A percentile compares a stretch with the other conserved stretches of the same genome.
Evolutionary conservation across 139 green algal species (phyloP).

Genomic region (Ettlia oleoabundans): DNA sequence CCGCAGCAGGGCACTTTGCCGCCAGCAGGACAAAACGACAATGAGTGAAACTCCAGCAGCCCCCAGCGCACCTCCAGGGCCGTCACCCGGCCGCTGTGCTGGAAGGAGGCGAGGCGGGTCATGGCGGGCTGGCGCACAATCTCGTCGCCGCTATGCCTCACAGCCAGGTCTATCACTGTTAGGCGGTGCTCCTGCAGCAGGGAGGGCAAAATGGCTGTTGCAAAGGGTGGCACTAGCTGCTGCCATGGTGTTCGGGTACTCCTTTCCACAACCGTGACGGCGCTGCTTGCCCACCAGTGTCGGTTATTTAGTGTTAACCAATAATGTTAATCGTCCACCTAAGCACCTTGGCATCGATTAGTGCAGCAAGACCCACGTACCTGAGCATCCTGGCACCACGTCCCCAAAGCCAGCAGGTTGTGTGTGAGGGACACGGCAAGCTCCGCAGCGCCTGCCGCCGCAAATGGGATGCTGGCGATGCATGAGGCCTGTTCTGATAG

Average conservation of each 20-base stretch:
- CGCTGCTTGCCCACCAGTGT: background rate
- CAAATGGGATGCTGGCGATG: constrained; percentile 1
- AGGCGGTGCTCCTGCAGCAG: constrained; percentile 28
- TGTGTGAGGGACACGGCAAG: background rate
- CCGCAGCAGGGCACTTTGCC: background rate
- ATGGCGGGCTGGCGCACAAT: constrained; percentile 19
- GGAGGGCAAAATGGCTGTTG: too few species aligned
- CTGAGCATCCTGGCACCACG: constrained; percentile 29
- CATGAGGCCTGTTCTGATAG: constrained; percentile 9
- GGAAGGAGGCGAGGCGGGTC: constrained; percentile 14
- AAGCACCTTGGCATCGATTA: too few species aligned
- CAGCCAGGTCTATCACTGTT: constrained; percentile 15
- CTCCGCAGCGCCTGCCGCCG: background rate
- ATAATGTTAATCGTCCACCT: background rate
- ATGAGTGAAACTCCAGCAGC: background rate
- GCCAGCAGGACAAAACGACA: background rate
- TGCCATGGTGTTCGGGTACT: background rate
- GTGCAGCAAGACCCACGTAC: too few species aligned
- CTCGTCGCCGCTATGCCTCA: constrained; percentile 13
- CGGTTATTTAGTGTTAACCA: background rate
- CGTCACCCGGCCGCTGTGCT: constrained; percentile 3
- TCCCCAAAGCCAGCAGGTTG: constrained; percentile 25
- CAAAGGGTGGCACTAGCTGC: too few species aligned
- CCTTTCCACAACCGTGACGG: background rate
- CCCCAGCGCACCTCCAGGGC: constrained; percentile 19